These are phyloP conservation scores for Boletus sp. DNA, from an alignment of 768 basidiomycete species.

Conservation along the genomic window DNA sequence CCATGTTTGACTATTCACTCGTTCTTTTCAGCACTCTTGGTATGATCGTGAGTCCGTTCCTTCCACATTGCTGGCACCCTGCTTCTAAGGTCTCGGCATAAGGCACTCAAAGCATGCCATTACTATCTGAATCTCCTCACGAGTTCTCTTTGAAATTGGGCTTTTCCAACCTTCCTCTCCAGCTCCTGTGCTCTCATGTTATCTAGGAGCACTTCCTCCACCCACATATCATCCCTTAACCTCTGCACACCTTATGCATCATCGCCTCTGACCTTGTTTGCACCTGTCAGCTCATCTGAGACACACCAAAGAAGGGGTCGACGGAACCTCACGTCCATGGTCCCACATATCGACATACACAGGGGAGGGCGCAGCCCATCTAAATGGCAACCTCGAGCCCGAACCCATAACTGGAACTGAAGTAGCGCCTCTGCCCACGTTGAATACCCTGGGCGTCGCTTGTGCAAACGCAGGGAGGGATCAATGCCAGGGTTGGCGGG, in stretches of 20 bases:
- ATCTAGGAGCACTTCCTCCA: neutral
- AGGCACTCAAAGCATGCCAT: too few species aligned
- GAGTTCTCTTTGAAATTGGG: slow-evolving; percentile 10
- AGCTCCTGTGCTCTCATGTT: slow-evolving; percentile 8
- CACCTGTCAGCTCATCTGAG: neutral
- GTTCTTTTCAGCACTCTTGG: too few species aligned
- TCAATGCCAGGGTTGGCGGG: slow-evolving; percentile 8
- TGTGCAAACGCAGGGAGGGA: slow-evolving; percentile 15
- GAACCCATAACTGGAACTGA: neutral
- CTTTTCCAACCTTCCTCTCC: slow-evolving; percentile 18
- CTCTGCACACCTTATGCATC: neutral
- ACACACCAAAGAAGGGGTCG: too few species aligned
- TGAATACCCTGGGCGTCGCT: too few species aligned
- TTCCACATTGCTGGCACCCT: too few species aligned
- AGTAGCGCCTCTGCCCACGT: too few species aligned
- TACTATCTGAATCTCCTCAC: slow-evolving; percentile 11
- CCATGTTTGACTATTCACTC: too few species aligned
- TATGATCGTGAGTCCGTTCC: too few species aligned
- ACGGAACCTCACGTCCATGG: too few species aligned
- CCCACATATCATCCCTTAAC: neutral
- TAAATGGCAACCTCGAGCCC: neutral
- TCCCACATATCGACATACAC: too few species aligned
- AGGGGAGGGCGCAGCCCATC: neutral
- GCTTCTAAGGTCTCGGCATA: too few species aligned
- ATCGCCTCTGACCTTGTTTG: neutral